Evolutionary conservation across 257 asterid species (phyloP).

Genomic region (Leonotis leonurus): DNA sequence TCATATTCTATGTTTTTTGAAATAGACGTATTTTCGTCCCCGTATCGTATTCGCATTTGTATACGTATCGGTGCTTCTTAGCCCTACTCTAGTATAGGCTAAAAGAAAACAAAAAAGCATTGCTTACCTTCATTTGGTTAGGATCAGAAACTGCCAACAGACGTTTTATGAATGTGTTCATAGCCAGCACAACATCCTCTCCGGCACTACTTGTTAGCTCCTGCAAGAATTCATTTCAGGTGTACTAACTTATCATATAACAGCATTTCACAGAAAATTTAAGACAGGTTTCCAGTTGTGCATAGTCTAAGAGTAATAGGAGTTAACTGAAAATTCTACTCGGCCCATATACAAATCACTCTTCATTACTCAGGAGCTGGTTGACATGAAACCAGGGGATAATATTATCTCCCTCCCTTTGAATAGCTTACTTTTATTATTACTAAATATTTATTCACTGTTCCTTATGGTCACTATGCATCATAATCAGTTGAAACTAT

Average conservation of each 20-base stretch:
- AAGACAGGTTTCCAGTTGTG: background rate
- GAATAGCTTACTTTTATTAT: background rate
- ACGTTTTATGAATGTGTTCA: slow-evolving; percentile 94
- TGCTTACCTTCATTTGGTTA: slow-evolving; percentile 85
- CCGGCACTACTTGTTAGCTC: slow-evolving; percentile 93
- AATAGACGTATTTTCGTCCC: no score
- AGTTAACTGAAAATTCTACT: background rate
- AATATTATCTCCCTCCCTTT: background rate
- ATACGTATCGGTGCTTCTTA: no score
- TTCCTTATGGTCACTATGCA: background rate
- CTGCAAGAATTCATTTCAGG: slow-evolving; percentile 33
- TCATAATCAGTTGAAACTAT: slow-evolving; percentile 7
- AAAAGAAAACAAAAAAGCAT: no score
- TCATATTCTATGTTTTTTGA: no score
- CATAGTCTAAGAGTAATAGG: background rate
- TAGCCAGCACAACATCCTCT: slow-evolving; percentile 86
- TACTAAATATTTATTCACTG: background rate
- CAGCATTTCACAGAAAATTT: background rate
- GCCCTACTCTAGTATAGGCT: no score
- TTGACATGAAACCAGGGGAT: no score
- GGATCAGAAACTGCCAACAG: slow-evolving; percentile 88
- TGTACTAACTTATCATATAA: background rate
- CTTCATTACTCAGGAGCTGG: no score
- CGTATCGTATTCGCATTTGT: no score
- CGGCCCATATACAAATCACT: background rate